Percentiles rank a stretch among this genome's conserved stretches.
phyloP scores from a whole-genome alignment of 1,284 basidiomycete species.

The Ustilago loliicola region DNA sequence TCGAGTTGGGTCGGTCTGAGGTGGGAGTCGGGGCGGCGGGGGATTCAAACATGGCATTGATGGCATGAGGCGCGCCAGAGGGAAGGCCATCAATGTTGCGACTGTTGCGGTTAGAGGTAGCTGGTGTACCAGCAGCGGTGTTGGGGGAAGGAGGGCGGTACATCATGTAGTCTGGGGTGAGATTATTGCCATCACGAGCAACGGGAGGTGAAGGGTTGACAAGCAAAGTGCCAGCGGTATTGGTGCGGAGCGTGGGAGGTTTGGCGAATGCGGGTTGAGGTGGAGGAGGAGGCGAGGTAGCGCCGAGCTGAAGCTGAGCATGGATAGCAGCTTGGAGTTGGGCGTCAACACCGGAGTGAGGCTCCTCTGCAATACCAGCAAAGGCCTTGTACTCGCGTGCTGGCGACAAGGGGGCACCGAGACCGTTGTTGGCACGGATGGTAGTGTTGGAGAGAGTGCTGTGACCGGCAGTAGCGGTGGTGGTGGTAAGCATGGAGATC shows the following conservation, averaged over 20 bases:
- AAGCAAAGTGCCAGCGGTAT: conserved; percentile 60
- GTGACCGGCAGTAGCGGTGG: conserved; percentile 57
- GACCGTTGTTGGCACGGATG: conserved; percentile 12
- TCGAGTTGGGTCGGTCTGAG: conserved; percentile 55
- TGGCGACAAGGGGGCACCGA: conserved; percentile 20
- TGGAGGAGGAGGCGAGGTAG: conserved; percentile 1
- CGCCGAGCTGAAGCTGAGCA: conserved; percentile 27
- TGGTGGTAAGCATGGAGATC: conserved; percentile 53
- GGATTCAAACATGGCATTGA: conserved; percentile 57
- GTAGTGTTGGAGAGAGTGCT: conserved; percentile 47
- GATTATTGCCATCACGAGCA: conserved; percentile 17
- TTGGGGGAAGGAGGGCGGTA: conserved; percentile 48
- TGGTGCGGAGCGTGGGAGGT: conserved; percentile 51
- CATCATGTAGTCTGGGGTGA: conserved; percentile 54
- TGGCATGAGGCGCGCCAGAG: conserved; percentile 34
- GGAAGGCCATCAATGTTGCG: conserved; percentile 64
- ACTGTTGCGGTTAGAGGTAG: conserved; percentile 43
- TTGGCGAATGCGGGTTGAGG: conserved; percentile 29
- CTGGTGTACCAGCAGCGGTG: conserved; percentile 9
- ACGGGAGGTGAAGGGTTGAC: conserved; percentile 55
- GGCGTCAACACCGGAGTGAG: conserved; percentile 17
- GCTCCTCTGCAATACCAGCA: conserved; percentile 55
- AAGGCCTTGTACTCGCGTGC: conserved; percentile 38
- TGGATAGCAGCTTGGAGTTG: conserved; percentile 42
- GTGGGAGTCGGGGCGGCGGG: conserved; percentile 9